Percentiles rank a stretch among this genome's conserved stretches.
Evolutionary conservation across 805 yeast species (phyloP).

Genomic region (Saccharomycopsis sp.): DNA sequence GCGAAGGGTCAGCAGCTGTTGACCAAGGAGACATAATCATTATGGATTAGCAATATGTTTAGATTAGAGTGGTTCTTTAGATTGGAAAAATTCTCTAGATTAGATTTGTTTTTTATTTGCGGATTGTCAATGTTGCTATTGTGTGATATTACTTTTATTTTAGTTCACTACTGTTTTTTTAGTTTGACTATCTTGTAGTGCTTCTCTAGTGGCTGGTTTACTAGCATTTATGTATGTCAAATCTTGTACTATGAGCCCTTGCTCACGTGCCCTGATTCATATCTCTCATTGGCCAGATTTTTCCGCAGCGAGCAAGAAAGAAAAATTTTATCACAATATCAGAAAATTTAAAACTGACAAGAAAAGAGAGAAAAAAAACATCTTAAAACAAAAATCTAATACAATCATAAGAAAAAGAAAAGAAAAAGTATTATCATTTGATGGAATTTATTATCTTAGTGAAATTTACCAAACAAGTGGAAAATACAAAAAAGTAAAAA

Average conservation of each 20-base stretch:
- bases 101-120: neutral
- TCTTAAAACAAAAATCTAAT: too few relatives aligned
- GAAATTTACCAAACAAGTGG: neutral
- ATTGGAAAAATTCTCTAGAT: too few relatives aligned
- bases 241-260: too few relatives aligned
- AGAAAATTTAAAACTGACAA: neutral
- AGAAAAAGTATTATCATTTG: too few relatives aligned
- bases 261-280: neutral
- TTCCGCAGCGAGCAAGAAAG: neutral
- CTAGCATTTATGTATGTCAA: neutral
- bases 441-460: neutral
- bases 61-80: too few relatives aligned
- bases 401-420: neutral
- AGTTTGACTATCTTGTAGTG: too few relatives aligned
- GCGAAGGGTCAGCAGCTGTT: neutral
- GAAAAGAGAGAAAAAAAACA: neutral
- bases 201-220: too few relatives aligned
- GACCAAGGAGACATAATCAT: neutral
- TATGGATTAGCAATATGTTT: neutral
- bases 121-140: neutral
- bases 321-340: neutral
- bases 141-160: too few relatives aligned
- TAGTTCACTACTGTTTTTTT: too few relatives aligned
- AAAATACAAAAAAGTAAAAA: neutral
- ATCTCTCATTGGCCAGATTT: neutral